These are phyloP conservation scores for Saururus chinensis DNA, from an alignment of 164 flowering plant genomes.

Conservation along the genomic window DNA sequence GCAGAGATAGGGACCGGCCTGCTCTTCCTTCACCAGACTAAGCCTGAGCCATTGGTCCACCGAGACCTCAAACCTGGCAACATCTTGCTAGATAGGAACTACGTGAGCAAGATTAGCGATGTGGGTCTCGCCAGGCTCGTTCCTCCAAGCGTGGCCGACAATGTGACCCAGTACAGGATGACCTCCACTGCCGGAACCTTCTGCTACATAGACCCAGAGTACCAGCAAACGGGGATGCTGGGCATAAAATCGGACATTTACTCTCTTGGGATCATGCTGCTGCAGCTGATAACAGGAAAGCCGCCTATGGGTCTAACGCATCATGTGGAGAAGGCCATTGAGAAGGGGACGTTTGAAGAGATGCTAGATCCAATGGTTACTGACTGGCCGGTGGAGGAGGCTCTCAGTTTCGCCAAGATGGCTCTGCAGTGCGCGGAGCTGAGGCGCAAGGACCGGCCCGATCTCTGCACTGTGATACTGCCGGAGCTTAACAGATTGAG, in stretches of 20 bases:
- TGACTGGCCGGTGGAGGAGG: constrained; percentile 60
- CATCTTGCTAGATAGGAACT: constrained; percentile 59
- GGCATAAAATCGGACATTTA: constrained; percentile 61
- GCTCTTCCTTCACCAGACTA: constrained; percentile 68
- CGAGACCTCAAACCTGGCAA: constrained; percentile 66
- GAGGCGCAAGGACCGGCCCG: constrained; percentile 58
- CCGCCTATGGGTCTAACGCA: constrained; percentile 67
- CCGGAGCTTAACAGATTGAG: constrained; percentile 52
- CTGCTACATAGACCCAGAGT: constrained; percentile 75
- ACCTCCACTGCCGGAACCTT: constrained; percentile 75
- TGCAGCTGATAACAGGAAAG: constrained; percentile 56
- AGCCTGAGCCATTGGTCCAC: constrained; percentile 69
- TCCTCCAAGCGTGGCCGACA: constrained; percentile 42
- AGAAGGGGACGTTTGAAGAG: constrained; percentile 42
- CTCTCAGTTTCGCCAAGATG: constrained; percentile 38
- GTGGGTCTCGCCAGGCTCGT: constrained; percentile 69
- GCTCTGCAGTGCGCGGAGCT: constrained; percentile 51
- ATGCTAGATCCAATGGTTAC: constrained; percentile 47
- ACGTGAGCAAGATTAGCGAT: constrained; percentile 62
- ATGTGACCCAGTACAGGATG: constrained; percentile 61
- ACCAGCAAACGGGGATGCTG: constrained; percentile 75
- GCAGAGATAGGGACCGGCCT: constrained; percentile 62
- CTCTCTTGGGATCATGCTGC: constrained; percentile 60
- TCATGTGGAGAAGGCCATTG: constrained; percentile 41
- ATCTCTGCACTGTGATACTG: constrained; percentile 38